Conservation (phyloP, 306 rosid genomes). For the Cotoneaster glaucophyllus region DNA sequence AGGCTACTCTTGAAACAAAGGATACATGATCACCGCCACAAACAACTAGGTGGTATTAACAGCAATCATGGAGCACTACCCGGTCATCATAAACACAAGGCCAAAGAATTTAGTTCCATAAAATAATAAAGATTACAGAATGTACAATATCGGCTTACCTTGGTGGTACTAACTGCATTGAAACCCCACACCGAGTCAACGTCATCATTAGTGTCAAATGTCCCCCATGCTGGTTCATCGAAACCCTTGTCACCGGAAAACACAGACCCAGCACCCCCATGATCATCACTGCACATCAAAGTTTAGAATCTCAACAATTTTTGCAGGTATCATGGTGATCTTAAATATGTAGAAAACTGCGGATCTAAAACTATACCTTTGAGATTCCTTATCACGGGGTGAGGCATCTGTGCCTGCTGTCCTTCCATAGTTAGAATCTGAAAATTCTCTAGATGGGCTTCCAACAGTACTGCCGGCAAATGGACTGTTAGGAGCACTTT, state of each 20-base stretch:
- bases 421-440: constrained; percentile 52
- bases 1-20: neutral
- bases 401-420: constrained; percentile 51
- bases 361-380: constrained; percentile 47
- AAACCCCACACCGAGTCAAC: constrained; percentile 89
- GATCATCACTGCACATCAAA: constrained; percentile 63
- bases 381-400: constrained; percentile 55
- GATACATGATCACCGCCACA: neutral
- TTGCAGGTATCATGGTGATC: neutral
- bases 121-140: neutral
- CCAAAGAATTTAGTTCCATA: neutral
- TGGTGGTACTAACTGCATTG: constrained; percentile 43
- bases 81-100: neutral
- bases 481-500: constrained; percentile 76
- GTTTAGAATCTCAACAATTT: neutral
- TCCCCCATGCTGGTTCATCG: constrained; percentile 86
- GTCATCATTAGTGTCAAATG: constrained; percentile 75
- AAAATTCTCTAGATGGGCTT: constrained; percentile 61
- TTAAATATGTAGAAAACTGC: constrained; percentile 9
- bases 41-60: neutral
- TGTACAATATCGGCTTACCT: constrained; percentile 32
- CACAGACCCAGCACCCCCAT: constrained; percentile 50
- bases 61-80: neutral
- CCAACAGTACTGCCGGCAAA: constrained; percentile 57
- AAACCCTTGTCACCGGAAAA: constrained; percentile 65